Evolutionary conservation across 176 grass and related monocot genomes (phyloP).

Genomic region (Ensete glaucum): DNA sequence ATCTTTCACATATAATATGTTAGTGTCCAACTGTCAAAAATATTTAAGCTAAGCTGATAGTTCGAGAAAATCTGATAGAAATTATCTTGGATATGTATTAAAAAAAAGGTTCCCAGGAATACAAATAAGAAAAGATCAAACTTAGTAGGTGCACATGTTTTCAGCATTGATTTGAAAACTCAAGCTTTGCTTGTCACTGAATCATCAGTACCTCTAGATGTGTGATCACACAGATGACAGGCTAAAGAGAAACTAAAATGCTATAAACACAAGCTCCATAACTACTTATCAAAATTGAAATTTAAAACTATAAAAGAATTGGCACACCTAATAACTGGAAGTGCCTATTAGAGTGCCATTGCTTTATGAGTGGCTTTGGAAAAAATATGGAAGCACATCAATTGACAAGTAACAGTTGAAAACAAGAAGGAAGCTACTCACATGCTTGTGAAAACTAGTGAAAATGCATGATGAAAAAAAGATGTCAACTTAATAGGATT

Average conservation of each 20-base stretch:
- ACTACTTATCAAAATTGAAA: too few species aligned
- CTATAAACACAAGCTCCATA: too few species aligned
- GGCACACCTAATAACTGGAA: background rate
- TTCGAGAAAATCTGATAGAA: background rate
- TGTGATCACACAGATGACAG: background rate
- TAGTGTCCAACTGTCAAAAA: background rate
- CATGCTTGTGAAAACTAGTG: background rate
- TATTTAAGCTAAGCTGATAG: background rate
- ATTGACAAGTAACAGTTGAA: background rate
- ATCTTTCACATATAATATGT: background rate
- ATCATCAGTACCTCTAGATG: background rate
- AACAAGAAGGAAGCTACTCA: background rate
- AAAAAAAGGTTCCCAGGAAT: background rate
- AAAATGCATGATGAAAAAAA: background rate
- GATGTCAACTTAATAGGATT: background rate
- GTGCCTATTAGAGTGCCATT: background rate
- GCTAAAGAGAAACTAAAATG: background rate
- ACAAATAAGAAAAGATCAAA: background rate
- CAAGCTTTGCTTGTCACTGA: background rate
- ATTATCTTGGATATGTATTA: background rate
- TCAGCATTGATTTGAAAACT: background rate
- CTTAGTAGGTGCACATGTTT: background rate
- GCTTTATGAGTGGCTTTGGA: background rate
- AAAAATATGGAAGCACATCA: background rate
- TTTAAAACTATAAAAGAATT: background rate